Evolutionary conservation across 1,284 basidiomycete genomes (phyloP).

Genomic region (Inonotus hispidus): DNA sequence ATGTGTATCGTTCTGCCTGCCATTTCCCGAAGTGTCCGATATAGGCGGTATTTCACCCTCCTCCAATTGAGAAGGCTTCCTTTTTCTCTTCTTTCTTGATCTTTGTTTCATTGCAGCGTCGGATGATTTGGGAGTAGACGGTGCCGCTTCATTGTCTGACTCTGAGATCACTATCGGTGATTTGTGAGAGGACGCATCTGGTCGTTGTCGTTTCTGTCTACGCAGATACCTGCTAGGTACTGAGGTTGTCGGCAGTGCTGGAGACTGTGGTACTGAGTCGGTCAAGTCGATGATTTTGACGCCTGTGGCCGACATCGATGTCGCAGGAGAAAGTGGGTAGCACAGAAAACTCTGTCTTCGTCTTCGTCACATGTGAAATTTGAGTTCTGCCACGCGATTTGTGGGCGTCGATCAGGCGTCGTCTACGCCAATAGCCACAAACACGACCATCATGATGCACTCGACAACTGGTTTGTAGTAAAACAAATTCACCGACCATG

Average conservation of each 20-base stretch:
- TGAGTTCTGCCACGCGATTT: background rate
- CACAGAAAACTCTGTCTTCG: background rate
- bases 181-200: background rate
- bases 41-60: background rate
- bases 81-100: background rate
- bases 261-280: background rate
- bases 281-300: slow-evolving; percentile 16
- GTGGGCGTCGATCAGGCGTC: too few relatives aligned
- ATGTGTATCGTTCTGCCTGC: too few relatives aligned
- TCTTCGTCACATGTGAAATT: background rate
- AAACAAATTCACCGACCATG: too few relatives aligned
- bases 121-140: background rate
- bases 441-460: too few relatives aligned
- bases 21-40: background rate
- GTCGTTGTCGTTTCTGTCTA: slow-evolving; percentile 1
- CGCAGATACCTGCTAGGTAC: background rate
- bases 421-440: too few relatives aligned
- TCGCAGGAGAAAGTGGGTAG: background rate
- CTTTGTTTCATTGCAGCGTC: background rate
- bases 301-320: background rate
- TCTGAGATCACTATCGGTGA: slow-evolving; percentile 7
- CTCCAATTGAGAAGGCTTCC: background rate
- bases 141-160: slow-evolving; percentile 4
- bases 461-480: too few relatives aligned
- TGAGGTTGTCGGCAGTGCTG: background rate